Percentiles rank a stretch among this genome's conserved stretches.
These are phyloP conservation scores for Aspergillus sp. DNA, from an alignment of 2,329 filamentous ascomycete genomes.

Conservation along the genomic window DNA sequence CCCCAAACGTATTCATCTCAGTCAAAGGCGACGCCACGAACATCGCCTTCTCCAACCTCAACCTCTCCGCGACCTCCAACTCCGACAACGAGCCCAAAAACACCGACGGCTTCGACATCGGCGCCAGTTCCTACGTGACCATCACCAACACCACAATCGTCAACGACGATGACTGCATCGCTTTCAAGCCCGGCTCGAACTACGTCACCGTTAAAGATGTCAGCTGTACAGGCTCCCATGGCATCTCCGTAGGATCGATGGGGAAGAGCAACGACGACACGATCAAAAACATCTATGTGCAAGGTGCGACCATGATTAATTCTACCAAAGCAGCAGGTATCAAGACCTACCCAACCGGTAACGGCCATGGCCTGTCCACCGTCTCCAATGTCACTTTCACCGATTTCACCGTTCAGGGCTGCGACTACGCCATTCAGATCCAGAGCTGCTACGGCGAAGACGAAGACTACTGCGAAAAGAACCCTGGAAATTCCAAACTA, in stretches of 20 bases:
- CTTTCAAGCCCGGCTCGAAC: slow-evolving; percentile 39
- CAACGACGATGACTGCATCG: slow-evolving; percentile 44
- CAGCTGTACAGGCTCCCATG: slow-evolving; percentile 44
- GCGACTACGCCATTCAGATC: slow-evolving; percentile 44
- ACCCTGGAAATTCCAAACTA: slow-evolving; percentile 31
- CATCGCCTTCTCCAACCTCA: slow-evolving; percentile 33
- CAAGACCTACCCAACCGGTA: slow-evolving; percentile 41
- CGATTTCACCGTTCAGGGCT: slow-evolving; percentile 31
- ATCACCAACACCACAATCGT: slow-evolving; percentile 32
- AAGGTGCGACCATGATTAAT: slow-evolving; percentile 35
- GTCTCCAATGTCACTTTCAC: slow-evolving; percentile 42
- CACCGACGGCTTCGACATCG: slow-evolving; percentile 44
- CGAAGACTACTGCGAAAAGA: slow-evolving; percentile 28
- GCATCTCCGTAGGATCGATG: slow-evolving; percentile 45
- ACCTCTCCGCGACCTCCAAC: slow-evolving; percentile 36
- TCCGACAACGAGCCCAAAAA: slow-evolving; percentile 36
- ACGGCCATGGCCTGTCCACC: slow-evolving; percentile 29
- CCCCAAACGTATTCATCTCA: slow-evolving; percentile 44
- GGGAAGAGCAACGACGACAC: slow-evolving; percentile 37
- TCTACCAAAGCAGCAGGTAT: slow-evolving; percentile 45
- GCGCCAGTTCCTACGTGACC: slow-evolving; percentile 32
- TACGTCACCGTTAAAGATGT: slow-evolving; percentile 38
- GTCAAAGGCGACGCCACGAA: slow-evolving; percentile 32
- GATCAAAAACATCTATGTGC: slow-evolving; percentile 41
- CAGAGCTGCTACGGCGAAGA: slow-evolving; percentile 41